These are phyloP conservation scores for Chimonanthus salicifolius DNA, from an alignment of 164 flowering plant species.

Conservation along the genomic window DNA sequence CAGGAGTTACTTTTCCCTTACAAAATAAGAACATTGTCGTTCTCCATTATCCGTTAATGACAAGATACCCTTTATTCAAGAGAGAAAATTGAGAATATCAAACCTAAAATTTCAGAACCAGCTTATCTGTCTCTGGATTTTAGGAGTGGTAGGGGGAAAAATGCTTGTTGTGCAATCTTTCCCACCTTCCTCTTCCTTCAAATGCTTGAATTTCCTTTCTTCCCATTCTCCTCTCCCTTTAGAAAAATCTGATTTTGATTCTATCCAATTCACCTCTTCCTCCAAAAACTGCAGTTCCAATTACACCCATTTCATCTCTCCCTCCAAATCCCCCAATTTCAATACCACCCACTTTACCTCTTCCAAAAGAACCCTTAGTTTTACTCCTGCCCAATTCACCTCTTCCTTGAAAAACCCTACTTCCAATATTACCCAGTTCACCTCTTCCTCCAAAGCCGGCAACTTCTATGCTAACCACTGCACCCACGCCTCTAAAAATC, in stretches of 20 bases:
- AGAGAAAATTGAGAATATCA: too few species aligned
- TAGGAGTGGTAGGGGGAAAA: not conserved
- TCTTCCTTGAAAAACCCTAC: slow-evolving; percentile 19
- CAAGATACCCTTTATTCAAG: too few species aligned
- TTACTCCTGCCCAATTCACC: slow-evolving; percentile 1
- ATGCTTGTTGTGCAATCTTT: slow-evolving; percentile 30
- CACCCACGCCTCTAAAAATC: slow-evolving; percentile 13
- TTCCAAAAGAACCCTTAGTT: slow-evolving; percentile 6
- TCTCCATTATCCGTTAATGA: too few species aligned
- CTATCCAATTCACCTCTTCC: slow-evolving; percentile 14
- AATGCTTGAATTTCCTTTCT: not conserved
- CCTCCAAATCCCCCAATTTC: slow-evolving; percentile 11
- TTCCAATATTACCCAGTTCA: slow-evolving; percentile 9
- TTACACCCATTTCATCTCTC: slow-evolving; percentile 11
- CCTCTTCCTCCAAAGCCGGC: slow-evolving; percentile 19
- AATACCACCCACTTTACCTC: slow-evolving; percentile 20
- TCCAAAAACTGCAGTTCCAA: slow-evolving; percentile 17
- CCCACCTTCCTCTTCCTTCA: slow-evolving; percentile 13
- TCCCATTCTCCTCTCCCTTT: slow-evolving; percentile 11
- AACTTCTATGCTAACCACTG: slow-evolving; percentile 12
- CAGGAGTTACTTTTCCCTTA: too few species aligned
- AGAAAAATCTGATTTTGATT: slow-evolving; percentile 15
- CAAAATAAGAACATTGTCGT: too few species aligned
- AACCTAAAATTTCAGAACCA: too few species aligned
- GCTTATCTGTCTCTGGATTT: too few species aligned